Base-by-base conservation (phyloP, 2,329 filamentous ascomycete genomes). In the Sarocladium brachiariae region DNA sequence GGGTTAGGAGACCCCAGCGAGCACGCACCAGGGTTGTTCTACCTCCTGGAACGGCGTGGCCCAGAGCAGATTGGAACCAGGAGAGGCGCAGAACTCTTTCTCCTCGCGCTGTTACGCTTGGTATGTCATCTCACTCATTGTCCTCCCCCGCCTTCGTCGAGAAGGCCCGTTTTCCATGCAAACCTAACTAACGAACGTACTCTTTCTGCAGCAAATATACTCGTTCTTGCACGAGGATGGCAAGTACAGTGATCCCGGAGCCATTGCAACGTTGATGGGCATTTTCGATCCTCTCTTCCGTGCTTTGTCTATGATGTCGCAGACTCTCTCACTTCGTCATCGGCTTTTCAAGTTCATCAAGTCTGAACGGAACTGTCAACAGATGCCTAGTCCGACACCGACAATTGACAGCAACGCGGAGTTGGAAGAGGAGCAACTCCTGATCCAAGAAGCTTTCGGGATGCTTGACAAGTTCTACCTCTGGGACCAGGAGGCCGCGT, bases 11-110 rank as follows among this genome's bases (percentile, higher is more conserved):
- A 64, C 37, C 56, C 60, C 0, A 58, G 55, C 18, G 63, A 65
- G n/a, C 64, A 66, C 37, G 63, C 61, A 1, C 50, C 64, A 1
- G 64, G 64, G 1, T 54, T 66, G 1, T 66, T 64, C 27, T 66
- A 65, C 21, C 57, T 66, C 0, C 18, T 66, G 6, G 64, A 65
- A 45, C 62, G 56, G 47, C 52, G 64, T 54, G 64, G 64, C 1
- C 55, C 57, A 1, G 59, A 59, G 33, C 64, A 66, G 46, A 57
- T 66, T 43, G 58, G 52, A 2, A 64, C 64, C 3, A 58, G 54
- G 14, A 50, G 54, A 34, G 64, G 64, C 9, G 56, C 60, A 0
- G 63, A 66, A 43, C 53, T 66, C 2, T 63, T 65, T 21, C 48
- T 66, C 2, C 50, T 66, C 10, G 56, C 61, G 11, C 56, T 64